Evolutionary conservation across 257 asterid species (phyloP), one percentile per base, ranked within the genome.

Genomic region (Penstemon davidsonii): DNA sequence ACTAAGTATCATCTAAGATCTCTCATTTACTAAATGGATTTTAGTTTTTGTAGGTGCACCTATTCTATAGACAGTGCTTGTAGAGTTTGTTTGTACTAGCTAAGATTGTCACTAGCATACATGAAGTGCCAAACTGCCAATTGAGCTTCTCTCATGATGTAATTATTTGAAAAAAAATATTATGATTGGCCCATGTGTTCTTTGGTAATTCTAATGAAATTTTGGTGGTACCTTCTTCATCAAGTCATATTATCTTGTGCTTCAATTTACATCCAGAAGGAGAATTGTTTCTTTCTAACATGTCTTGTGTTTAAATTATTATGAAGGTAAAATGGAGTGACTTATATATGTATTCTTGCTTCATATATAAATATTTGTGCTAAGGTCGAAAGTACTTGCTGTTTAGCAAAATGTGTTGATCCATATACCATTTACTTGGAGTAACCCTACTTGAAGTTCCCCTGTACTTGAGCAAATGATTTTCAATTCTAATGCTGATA

Each of bases 81-180:
- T 15, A 8, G 52, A 1, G 43, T 19, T 41, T 41, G 43, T 42
- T 44, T 42, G 19, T 52, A 60, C 62, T 54, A 6, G 19, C 46
- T 44, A 51, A 51, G 51, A 9, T 19, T 56, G n/a, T 50, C 25
- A 6, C 12, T 41, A 47, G 67, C 49, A 64, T 51, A 55, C 51
- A 49, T 38, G 67, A 57, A 66, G 36, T 18, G 65, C 60, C 10
- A 62, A 18, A 3, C 50, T 69, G 42, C 33, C 33, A 36, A 37
- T 57, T 36, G 12, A 8, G 18, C 13, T 15, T n/a, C 33, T 25
- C 33, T 25, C 33, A 25, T 25, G 33, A 25, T 25, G 2, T 25
- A 2, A 25, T 25, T 25, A 25, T 25, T 1, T 39, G 45, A 64
- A 68, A 57, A 47, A 6, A 36, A 7, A 18, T 5, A 6, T 59